Base-by-base conservation (phyloP, 257 asterid species). In the Primulina huaijiensis region DNA sequence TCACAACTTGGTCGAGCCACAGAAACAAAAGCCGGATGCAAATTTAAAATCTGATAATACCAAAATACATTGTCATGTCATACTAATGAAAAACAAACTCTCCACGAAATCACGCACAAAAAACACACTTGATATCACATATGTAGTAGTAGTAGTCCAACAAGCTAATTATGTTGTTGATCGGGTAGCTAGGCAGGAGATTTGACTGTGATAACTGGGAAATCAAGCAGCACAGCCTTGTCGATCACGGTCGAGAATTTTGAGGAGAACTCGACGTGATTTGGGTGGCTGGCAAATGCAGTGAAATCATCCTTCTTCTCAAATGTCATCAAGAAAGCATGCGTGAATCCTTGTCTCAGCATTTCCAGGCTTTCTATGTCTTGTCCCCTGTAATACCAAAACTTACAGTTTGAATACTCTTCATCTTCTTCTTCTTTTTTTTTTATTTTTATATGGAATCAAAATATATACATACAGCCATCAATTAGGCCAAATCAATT, bases 331-430 rank as follows among this genome's bases (percentile, higher is more conserved):
- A 88, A 65, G 84, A 91, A 89, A 25, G 92, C 96, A 69, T 92
- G 99, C 1, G 98, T 88, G 31, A 85, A 89, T 1, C 98, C 99
- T 65, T 91, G 98, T 60, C 90, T 85, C 0, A 91, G 87, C 91
- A 92, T 84, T 31, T 91, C 98, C 2, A 76, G 85, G 75, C 90
- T 92, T 72, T 91, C 98, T 12, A 60, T 71, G 64, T 94, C 99
- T 21, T 84, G n/a, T 59, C 96, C 99, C 98, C 99, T 94, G 81
- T 52, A 27, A 60, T 35, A 68, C 1, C 17, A 0, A 73, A 17
- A 29, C 30, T 27, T 2, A 25, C 7, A 46, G 53, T 12, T 14
- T 66, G 8, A 38, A 37, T 38, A 4, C 43, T 5, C 4, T 35
- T 8, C 5, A 0, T 35, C 11, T 7, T 8, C 2, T 6, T 35